Conservation (phyloP, 2,329 filamentous ascomycete genomes). For the Pseudopithomyces maydicus region DNA sequence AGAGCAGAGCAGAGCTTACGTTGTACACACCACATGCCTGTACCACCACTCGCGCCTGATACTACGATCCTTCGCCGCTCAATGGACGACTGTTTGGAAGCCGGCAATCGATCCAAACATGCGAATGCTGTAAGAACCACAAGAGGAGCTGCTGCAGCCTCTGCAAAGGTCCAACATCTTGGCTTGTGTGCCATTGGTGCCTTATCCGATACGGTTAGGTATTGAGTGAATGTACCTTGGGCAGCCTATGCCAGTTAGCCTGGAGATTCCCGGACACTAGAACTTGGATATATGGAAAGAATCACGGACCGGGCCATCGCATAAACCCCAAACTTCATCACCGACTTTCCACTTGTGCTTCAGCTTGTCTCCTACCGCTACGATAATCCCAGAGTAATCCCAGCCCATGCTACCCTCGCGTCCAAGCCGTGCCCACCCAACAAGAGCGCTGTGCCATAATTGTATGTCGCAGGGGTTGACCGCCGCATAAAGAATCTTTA, state of each 20-base stretch:
- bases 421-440: slow-evolving; percentile 28
- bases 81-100: slow-evolving; percentile 3
- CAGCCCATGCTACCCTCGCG: slow-evolving; percentile 47
- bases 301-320: slow-evolving; percentile 19
- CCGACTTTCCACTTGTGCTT: slow-evolving; percentile 27
- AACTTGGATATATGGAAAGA: background rate
- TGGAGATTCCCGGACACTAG: background rate
- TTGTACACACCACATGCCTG: slow-evolving; percentile 43
- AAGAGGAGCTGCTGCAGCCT: slow-evolving; percentile 42
- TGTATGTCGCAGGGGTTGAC: slow-evolving; percentile 52
- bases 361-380: slow-evolving; percentile 33
- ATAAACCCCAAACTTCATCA: slow-evolving; percentile 32
- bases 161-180: slow-evolving; percentile 15
- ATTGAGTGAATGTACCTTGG: slow-evolving; percentile 35
- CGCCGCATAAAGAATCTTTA: slow-evolving; percentile 51
- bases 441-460: slow-evolving; percentile 42
- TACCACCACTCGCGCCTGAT: slow-evolving; percentile 38
- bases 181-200: slow-evolving; percentile 36
- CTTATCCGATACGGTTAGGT: slow-evolving; percentile 22
- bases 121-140: slow-evolving; percentile 46
- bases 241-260: slow-evolving; percentile 14
- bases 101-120: slow-evolving; percentile 35
- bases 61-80: slow-evolving; percentile 29
- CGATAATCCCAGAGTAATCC: slow-evolving; percentile 52
- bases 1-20: slow-evolving; percentile 38